phyloP scores from a whole-genome alignment of 371 early-diverging fungal species.

The Homolaphlyctis polyrhiza region DNA sequence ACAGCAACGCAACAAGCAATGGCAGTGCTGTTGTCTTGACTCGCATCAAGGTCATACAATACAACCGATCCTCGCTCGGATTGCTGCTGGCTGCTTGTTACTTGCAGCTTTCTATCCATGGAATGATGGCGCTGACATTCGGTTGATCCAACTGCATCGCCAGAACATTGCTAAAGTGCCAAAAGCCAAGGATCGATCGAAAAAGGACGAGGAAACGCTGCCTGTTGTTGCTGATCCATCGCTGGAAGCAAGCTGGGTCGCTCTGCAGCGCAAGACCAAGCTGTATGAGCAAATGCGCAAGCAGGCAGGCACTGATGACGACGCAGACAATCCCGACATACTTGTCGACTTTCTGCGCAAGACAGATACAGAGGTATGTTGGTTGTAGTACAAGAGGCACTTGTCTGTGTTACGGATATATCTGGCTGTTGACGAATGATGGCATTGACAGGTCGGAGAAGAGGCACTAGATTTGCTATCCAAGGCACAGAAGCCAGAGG shows the following conservation, averaged over 20 bases:
- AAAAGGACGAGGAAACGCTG: not conserved
- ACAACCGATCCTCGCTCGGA: not conserved
- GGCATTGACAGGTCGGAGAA: too few relatives aligned
- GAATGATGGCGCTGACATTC: not conserved
- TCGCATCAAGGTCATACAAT: not conserved
- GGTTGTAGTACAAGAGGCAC: too few relatives aligned
- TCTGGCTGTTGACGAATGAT: too few relatives aligned
- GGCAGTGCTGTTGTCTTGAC: not conserved
- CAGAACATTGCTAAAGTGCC: not conserved
- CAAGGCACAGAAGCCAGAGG: too few relatives aligned
- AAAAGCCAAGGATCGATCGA: not conserved
- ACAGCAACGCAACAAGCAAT: not conserved
- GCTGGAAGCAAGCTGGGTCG: constrained; percentile 42
- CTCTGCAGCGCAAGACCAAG: constrained; percentile 58
- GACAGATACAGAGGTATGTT: constrained; percentile 4
- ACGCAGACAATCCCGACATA: not conserved
- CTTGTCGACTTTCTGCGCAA: constrained; percentile 16
- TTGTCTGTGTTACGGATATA: too few relatives aligned
- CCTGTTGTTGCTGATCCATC: constrained; percentile 20
- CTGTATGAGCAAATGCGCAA: constrained; percentile 50
- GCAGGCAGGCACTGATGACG: not conserved
- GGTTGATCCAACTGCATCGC: not conserved
- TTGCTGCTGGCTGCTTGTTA: not conserved
- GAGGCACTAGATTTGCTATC: too few relatives aligned
- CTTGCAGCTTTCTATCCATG: not conserved